phyloP scores from a whole-genome alignment of 768 basidiomycete species.

The Tubosaeta brunneosetosa region DNA sequence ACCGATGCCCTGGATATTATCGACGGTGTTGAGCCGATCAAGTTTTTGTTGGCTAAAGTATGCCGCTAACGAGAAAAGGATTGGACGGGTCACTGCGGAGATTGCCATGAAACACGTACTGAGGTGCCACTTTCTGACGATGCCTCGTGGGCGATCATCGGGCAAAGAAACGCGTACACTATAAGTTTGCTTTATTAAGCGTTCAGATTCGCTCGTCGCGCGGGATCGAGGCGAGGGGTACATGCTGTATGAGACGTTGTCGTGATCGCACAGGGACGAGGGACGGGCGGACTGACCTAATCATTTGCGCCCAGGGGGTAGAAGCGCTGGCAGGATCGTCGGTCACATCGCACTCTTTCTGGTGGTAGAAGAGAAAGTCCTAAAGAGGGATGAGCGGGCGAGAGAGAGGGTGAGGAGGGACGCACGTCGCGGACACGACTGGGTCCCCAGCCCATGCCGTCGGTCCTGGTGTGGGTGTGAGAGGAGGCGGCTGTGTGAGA shows the following conservation, averaged over 20 bases:
- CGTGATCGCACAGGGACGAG: slow-evolving; percentile 16
- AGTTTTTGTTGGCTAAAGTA: slow-evolving; percentile 80
- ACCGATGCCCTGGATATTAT: slow-evolving; percentile 61
- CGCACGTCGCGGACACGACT: slow-evolving; percentile 58
- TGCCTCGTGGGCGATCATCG: slow-evolving; percentile 38
- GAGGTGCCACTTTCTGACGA: slow-evolving; percentile 49
- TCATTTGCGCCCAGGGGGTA: slow-evolving; percentile 73
- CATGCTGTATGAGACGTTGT: slow-evolving; percentile 25
- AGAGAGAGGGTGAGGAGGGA: not conserved
- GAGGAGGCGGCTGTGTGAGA: not conserved
- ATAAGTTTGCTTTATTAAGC: slow-evolving; percentile 53
- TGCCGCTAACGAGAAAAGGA: slow-evolving; percentile 51
- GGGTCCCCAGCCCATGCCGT: slow-evolving; percentile 81
- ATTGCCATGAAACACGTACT: slow-evolving; percentile 39
- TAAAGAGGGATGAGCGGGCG: slow-evolving; percentile 18
- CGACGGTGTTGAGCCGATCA: slow-evolving; percentile 66
- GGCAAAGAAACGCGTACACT: slow-evolving; percentile 46
- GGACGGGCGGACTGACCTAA: slow-evolving; percentile 43
- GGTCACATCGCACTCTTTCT: slow-evolving; percentile 41
- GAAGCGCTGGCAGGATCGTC: slow-evolving; percentile 43
- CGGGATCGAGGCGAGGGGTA: slow-evolving; percentile 39
- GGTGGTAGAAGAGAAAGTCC: slow-evolving; percentile 56
- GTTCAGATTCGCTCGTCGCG: slow-evolving; percentile 35
- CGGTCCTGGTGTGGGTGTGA: slow-evolving; percentile 36
- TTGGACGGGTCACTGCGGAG: slow-evolving; percentile 20